A percentile compares a stretch with the other conserved stretches of the same genome.
phyloP scores from a whole-genome alignment of 106 monocot species.

The Agapanthus africanus region DNA sequence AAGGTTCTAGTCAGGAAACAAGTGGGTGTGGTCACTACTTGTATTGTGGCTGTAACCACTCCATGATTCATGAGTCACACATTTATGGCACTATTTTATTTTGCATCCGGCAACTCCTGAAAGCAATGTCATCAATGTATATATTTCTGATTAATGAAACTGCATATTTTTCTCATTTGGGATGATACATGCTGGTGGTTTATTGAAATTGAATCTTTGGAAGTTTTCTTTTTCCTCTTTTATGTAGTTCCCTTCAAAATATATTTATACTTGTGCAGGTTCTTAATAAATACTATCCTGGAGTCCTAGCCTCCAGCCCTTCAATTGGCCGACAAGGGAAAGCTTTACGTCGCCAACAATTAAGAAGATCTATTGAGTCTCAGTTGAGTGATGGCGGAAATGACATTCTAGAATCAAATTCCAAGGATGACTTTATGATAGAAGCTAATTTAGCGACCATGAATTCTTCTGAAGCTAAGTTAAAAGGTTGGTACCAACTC shows the following conservation, averaged over 20 bases:
- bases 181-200: background rate
- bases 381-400: conserved; percentile 10
- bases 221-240: background rate
- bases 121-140: background rate
- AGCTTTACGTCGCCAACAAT: conserved; percentile 52
- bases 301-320: conserved; percentile 37
- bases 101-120: background rate
- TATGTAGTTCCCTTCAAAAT: background rate
- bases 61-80: background rate
- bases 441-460: background rate
- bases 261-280: conserved; percentile 24
- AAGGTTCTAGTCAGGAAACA: too few species aligned
- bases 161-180: background rate
- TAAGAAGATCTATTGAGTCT: conserved; percentile 36
- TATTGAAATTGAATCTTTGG: background rate
- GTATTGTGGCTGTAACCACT: background rate
- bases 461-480: conserved; percentile 15
- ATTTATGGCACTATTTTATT: background rate
- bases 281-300: conserved; percentile 52
- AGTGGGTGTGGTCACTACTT: too few species aligned
- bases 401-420: background rate
- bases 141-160: background rate
- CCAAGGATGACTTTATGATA: conserved; percentile 6
- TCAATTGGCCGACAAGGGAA: conserved; percentile 79
- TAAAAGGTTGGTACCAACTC: too few species aligned